These are phyloP conservation scores for Malus sylvestris DNA, from an alignment of 306 rosid species.

Conservation along the genomic window DNA sequence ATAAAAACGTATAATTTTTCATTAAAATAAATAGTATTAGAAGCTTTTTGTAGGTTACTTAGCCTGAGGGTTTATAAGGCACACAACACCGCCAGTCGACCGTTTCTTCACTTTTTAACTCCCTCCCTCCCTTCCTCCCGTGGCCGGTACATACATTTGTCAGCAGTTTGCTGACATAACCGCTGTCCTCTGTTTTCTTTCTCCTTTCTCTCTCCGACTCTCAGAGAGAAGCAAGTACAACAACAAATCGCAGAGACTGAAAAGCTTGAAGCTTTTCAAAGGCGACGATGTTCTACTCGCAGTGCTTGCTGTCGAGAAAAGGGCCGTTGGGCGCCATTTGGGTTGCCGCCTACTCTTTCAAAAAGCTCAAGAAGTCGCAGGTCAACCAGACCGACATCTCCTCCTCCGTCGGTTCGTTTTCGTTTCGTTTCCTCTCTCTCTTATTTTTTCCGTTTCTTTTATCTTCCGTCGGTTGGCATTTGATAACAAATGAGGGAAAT, in stretches of 20 bases:
- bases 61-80: background rate
- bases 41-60: too few species aligned
- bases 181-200: background rate
- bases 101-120: slow-evolving; percentile 11
- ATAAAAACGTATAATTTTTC: rapidly evolving
- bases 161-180: background rate
- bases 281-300: slow-evolving; percentile 36
- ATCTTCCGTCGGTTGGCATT: background rate
- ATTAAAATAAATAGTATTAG: too few species aligned
- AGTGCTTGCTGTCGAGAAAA: slow-evolving; percentile 29
- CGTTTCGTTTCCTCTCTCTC: slow-evolving; percentile 9
- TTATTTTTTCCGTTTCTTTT: background rate
- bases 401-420: slow-evolving; percentile 58
- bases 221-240: background rate
- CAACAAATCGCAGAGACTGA: background rate
- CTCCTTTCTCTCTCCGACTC: background rate
- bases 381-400: slow-evolving; percentile 50
- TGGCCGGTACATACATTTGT: background rate
- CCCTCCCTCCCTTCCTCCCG: background rate
- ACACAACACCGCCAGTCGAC: slow-evolving; percentile 10
- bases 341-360: slow-evolving; percentile 67
- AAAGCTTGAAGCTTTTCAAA: background rate
- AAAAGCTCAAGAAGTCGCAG: slow-evolving; percentile 66
- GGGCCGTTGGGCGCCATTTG: slow-evolving; percentile 48
- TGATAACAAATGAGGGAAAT: background rate